A percentile compares a stretch with the other conserved stretches of the same genome.
phyloP scores from a whole-genome alignment of 805 yeast species.

The Diddensiella transvaalensis region DNA sequence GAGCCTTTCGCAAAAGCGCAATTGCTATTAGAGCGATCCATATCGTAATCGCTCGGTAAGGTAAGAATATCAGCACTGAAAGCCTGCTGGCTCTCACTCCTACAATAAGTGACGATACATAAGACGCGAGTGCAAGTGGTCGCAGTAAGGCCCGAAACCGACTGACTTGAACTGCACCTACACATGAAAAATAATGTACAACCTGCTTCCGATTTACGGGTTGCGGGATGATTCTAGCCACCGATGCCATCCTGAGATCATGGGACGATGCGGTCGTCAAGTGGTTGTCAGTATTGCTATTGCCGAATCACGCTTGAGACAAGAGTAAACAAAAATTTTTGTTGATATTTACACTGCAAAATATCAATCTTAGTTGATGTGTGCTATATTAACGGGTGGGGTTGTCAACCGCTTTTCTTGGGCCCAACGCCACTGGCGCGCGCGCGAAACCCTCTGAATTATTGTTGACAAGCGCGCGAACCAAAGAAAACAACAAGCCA shows the following conservation, averaged over 20 bases:
- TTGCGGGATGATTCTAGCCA: conserved; percentile 15
- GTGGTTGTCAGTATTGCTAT: too few relatives aligned
- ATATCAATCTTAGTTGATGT: too few relatives aligned
- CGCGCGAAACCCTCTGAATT: too few relatives aligned
- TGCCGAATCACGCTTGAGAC: too few relatives aligned
- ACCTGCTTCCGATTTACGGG: conserved; percentile 7
- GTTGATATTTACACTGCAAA: too few relatives aligned
- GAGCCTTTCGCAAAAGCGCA: conserved; percentile 17
- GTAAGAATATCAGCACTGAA: conserved; percentile 21
- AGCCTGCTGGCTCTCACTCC: conserved; percentile 8
- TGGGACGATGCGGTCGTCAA: too few relatives aligned
- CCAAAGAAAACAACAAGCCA: too few relatives aligned
- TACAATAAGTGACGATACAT: not conserved
- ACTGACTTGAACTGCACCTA: conserved; percentile 3
- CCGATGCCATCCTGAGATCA: conserved; percentile 13
- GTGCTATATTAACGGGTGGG: too few relatives aligned
- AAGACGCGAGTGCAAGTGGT: conserved; percentile 2
- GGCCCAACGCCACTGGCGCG: too few relatives aligned
- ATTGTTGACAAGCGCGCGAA: too few relatives aligned
- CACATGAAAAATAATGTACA: conserved; percentile 10
- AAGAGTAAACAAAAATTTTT: too few relatives aligned
- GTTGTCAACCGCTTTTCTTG: too few relatives aligned
- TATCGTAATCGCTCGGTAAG: conserved; percentile 13
- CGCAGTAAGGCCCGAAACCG: conserved; percentile 8
- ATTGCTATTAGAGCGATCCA: conserved; percentile 11